Conservation (phyloP, 164 flowering plant species). For the Vitis rupestris region DNA sequence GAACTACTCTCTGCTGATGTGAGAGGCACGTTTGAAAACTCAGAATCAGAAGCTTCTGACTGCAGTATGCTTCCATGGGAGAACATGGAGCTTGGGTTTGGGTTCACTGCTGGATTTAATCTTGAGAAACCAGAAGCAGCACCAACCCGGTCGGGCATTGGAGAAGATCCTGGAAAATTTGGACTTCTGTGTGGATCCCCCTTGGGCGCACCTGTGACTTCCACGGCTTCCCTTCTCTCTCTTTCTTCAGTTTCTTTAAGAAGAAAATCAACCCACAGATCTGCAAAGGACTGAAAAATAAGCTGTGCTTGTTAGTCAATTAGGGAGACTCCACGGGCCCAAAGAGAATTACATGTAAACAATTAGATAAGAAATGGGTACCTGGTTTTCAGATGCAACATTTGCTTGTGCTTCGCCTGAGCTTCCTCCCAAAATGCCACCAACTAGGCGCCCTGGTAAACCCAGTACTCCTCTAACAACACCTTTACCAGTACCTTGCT, state of each 20-base stretch:
- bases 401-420: conserved; percentile 44
- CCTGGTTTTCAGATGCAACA: conserved; percentile 78
- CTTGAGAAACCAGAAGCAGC: conserved; percentile 21
- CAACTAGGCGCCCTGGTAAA: conserved; percentile 93
- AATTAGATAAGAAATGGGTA: conserved; percentile 12
- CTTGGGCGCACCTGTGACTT: conserved; percentile 22
- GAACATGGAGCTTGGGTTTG: conserved; percentile 12
- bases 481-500: conserved; percentile 89
- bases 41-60: conserved; percentile 53
- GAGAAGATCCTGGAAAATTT: conserved; percentile 7
- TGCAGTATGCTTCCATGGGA: conserved; percentile 28
- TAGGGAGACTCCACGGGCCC: too few relatives aligned
- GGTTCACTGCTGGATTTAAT: conserved; percentile 17
- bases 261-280: conserved; percentile 98
- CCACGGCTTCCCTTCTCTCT: conserved; percentile 58
- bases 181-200: conserved; percentile 29
- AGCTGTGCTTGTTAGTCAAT: background rate
- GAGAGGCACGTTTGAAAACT: conserved; percentile 83
- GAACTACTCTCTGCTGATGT: conserved; percentile 53
- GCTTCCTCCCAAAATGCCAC: conserved; percentile 89
- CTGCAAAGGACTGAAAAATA: conserved; percentile 82
- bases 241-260: conserved; percentile 90
- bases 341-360: background rate
- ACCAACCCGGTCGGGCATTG: conserved; percentile 7
- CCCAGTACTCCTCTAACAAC: conserved; percentile 98